Base-by-base conservation (phyloP, 805 yeast genomes). In the Saccharomyces eubayanus region DNA sequence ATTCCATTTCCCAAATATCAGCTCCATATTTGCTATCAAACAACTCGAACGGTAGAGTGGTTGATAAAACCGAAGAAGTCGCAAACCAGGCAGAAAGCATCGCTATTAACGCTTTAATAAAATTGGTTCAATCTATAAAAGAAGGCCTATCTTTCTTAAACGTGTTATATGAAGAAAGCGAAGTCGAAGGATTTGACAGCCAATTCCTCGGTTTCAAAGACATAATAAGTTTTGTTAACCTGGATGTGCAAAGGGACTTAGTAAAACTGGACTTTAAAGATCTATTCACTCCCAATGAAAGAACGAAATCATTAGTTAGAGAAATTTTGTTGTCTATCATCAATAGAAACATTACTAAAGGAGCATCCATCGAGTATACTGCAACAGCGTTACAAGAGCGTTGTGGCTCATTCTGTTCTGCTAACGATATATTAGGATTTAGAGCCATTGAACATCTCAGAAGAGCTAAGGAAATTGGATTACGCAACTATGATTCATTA, bases 331-430 rank as follows among this genome's bases (percentile, higher is more conserved):
- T 96, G 1, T 87, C 96, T 0, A 83, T 94, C 40, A 90, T 94
- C 57, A 91, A 91, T 70, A 86, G 86, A 67, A 89, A 87, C 59
- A 90, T 94, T 54, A 77, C 88, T 41, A 82, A 87, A 59, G 98
- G 99, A n/a, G 92, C 89, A 3, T 87, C 96, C 0, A 92, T 94
- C 47, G 98, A 92, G 66, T 76, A 85, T 54, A 88, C 92, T 51
- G 96, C 97, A 0, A 83, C 84, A 36, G 83, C 91, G 1, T 74
- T 94, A 51, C 96, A 94, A 70, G 95, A 89, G 52, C 84, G 92
- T 55, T 94, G 99, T 74, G 96, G 96, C 1, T 83, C 96, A 0
- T 94, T 90, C 70, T 94, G 98, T 65, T 89, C 97, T 0, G 82
- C 96, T 14, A 89, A 87, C 59, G 99, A 94, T 70, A 97, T 94